phyloP scores from a whole-genome alignment of 306 rosid species.

The Cajanus cajan region DNA sequence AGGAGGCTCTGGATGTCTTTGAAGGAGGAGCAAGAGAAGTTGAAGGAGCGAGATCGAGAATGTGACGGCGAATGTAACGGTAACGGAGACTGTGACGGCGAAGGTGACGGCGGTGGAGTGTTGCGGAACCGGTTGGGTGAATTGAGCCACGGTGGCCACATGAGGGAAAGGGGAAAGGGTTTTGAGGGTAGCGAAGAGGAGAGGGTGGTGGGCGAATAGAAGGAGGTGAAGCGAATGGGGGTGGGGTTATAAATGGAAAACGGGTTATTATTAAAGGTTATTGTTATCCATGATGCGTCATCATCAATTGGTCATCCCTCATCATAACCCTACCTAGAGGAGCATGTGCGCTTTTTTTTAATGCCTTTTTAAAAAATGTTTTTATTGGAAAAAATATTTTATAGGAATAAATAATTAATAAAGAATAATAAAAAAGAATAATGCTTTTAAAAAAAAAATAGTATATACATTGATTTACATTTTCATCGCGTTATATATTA shows the following conservation, averaged over 20 bases:
- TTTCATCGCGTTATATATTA: too few relatives aligned
- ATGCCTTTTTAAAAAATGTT: neutral
- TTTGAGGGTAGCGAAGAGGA: neutral
- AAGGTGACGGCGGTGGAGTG: constrained; percentile 27
- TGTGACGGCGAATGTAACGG: neutral
- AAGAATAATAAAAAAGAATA: too few relatives aligned
- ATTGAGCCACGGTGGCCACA: constrained; percentile 82
- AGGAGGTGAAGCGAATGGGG: neutral
- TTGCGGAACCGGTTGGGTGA: constrained; percentile 52
- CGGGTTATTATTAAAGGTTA: neutral
- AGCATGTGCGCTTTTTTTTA: constrained; percentile 24
- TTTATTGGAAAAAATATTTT: neutral
- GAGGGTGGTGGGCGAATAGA: neutral
- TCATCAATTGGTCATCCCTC: neutral
- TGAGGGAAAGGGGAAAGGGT: constrained; percentile 16
- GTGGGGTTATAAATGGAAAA: constrained; percentile 34
- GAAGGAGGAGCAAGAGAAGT: constrained; percentile 72
- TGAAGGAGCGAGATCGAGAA: neutral
- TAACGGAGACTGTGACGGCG: neutral
- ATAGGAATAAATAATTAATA: too few relatives aligned
- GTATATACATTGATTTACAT: too few relatives aligned
- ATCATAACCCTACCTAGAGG: constrained; percentile 28
- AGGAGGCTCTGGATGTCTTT: constrained; percentile 68
- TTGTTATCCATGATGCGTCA: neutral
- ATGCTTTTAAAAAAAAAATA: too few relatives aligned